These are phyloP conservation scores for Prunus campanulata DNA, from an alignment of 306 rosid species.

Conservation along the genomic window DNA sequence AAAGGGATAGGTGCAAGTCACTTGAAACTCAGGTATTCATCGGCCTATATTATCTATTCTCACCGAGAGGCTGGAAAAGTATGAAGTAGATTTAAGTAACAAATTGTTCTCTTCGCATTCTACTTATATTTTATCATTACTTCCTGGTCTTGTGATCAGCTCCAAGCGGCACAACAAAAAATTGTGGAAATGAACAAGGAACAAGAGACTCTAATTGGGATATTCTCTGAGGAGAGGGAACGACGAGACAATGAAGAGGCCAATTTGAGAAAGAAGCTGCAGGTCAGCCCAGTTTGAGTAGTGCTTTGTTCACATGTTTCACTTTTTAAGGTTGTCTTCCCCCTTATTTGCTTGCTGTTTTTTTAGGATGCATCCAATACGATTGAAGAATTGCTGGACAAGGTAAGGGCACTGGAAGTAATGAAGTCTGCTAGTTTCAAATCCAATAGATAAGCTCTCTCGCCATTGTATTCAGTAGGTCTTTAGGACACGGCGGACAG, in stretches of 20 bases:
- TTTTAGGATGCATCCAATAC: slow-evolving; percentile 76
- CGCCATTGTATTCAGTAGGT: background rate
- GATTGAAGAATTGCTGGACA: slow-evolving; percentile 66
- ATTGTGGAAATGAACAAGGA: slow-evolving; percentile 67
- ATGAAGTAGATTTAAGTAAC: background rate
- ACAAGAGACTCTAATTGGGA: slow-evolving; percentile 70
- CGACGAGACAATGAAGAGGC: slow-evolving; percentile 66
- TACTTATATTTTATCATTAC: background rate
- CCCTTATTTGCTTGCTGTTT: background rate
- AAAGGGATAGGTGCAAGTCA: slow-evolving; percentile 54
- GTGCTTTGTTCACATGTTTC: background rate
- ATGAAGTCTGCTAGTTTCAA: background rate
- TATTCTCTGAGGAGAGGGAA: slow-evolving; percentile 84
- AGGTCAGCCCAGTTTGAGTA: slow-evolving; percentile 34
- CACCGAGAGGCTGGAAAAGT: background rate
- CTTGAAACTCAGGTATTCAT: slow-evolving; percentile 59
- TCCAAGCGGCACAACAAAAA: slow-evolving; percentile 43
- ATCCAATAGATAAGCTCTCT: background rate
- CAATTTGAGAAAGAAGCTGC: slow-evolving; percentile 64
- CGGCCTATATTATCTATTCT: background rate
- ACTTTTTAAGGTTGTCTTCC: background rate
- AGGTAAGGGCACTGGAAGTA: slow-evolving; percentile 54
- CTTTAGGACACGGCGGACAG: background rate
- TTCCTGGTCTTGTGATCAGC: slow-evolving; percentile 39
- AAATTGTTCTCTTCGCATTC: background rate